These are phyloP conservation scores for Nematocida displodere DNA, from an alignment of 371 early-diverging fungal species.

Conservation along the genomic window DNA sequence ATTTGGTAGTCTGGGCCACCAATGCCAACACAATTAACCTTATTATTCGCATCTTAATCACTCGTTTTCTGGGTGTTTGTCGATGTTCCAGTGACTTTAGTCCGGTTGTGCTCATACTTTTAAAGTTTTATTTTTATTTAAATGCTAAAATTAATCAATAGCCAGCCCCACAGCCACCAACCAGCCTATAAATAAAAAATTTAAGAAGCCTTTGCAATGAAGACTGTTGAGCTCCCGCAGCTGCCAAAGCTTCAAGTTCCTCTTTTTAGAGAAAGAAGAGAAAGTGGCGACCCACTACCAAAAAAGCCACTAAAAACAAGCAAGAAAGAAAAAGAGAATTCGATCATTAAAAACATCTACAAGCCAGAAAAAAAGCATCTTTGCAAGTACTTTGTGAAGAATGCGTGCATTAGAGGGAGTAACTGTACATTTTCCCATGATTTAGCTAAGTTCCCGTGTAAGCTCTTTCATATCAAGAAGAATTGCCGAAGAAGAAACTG, in stretches of 20 bases:
- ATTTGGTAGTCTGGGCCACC: no score
- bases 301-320: constrained; percentile 2
- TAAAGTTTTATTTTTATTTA: no score
- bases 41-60: no score
- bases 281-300: not conserved
- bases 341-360: constrained; percentile 3
- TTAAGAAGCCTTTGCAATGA: no score
- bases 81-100: no score
- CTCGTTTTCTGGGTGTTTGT: no score
- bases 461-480: constrained; percentile 57
- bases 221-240: constrained; percentile 11
- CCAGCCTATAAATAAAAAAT: no score
- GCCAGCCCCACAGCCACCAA: no score
- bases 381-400: constrained; percentile 63
- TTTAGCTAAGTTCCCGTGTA: constrained; percentile 62
- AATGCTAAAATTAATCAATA: no score
- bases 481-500: constrained; percentile 63
- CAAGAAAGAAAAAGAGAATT: constrained; percentile 20
- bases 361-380: constrained; percentile 59
- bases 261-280: constrained; percentile 14
- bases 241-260: constrained; percentile 34
- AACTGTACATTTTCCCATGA: constrained; percentile 64
- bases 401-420: constrained; percentile 62
- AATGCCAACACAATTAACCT: no score
- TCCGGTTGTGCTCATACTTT: no score